Base-by-base conservation (phyloP, 1,284 basidiomycete genomes). In the Calocybe gambosa region DNA sequence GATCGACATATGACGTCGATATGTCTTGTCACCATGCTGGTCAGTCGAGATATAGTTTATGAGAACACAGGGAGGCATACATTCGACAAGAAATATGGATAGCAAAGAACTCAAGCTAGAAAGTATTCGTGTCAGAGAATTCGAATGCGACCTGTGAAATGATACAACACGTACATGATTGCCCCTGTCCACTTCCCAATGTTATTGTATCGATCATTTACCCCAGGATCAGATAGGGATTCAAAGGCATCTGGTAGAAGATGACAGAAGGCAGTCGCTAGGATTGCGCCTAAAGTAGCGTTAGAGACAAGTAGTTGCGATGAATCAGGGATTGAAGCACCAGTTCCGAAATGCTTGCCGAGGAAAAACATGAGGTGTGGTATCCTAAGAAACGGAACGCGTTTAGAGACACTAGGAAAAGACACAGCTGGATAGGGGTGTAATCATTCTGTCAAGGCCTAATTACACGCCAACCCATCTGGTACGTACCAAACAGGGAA, bases 301-400 rank as follows among this genome's bases (percentile, higher is more conserved):
- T 31, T n/a, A 10, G n/a, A n/a, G 28, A 43, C 3, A 36, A 7
- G 33, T 10, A 35, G 39, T 47, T 31, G 15, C 19, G 33, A 6
- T 20, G 16, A 35, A 28, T 18, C 39, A 29, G 37, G 28, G 19
- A 38, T 19, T 35, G 39, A 39, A 31, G 15, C 38, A 74, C 80
- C 84, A 13, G 86, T 89, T 25, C 87, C 86, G 55, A 89, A 89
- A 59, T 89, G 86, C 56, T 88, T 89, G 36, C 84, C 84, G 21
- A 86, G 69, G 62, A 89, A 89, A 60, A 89, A 89, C 15, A 82
- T 55, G 13, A 84, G 67, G 13, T 73, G 71, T 1, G 84, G 85
- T 53, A 87, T 79, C 37, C 72, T 71, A 15, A 87, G 55, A 46
- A 70, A 70, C 1, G 68, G 65, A 5, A 74, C 58, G 3, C 70